Evolutionary conservation across 2,329 filamentous ascomycete genomes (phyloP).

Genomic region (Clarireedia monteithiana): DNA sequence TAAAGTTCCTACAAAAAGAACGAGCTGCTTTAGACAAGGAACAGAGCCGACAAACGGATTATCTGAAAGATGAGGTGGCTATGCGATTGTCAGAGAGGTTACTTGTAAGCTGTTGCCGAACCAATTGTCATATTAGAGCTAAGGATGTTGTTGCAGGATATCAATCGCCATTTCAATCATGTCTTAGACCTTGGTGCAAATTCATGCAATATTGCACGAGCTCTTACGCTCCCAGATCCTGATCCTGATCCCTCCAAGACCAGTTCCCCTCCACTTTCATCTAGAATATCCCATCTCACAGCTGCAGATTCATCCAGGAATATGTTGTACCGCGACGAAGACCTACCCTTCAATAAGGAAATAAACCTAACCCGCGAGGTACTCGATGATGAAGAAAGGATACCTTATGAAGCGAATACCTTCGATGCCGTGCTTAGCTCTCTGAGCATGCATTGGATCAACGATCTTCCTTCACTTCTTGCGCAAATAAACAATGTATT

Average conservation of each 20-base stretch:
- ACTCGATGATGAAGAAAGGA: slow-evolving; percentile 62
- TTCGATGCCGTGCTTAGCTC: slow-evolving; percentile 91
- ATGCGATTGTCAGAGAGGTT: slow-evolving; percentile 76
- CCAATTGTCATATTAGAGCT: background rate
- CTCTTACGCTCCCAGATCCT: slow-evolving; percentile 63
- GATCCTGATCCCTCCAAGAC: slow-evolving; percentile 49
- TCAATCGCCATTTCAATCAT: slow-evolving; percentile 77
- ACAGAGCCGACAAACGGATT: slow-evolving; percentile 74
- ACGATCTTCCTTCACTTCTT: slow-evolving; percentile 82
- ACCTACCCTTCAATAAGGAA: slow-evolving; percentile 64
- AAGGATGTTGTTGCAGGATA: slow-evolving; percentile 51
- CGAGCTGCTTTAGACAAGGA: slow-evolving; percentile 65
- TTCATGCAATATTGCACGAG: slow-evolving; percentile 85
- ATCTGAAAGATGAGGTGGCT: slow-evolving; percentile 89
- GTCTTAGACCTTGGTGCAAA: slow-evolving; percentile 93
- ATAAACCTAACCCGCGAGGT: slow-evolving; percentile 68
- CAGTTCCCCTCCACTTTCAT: slow-evolving; percentile 56
- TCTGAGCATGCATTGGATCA: slow-evolving; percentile 92
- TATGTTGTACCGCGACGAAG: slow-evolving; percentile 73
- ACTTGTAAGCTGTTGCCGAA: slow-evolving; percentile 44
- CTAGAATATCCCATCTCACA: slow-evolving; percentile 64
- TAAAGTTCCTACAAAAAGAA: slow-evolving; percentile 89
- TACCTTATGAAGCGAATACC: slow-evolving; percentile 67
- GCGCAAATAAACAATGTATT: slow-evolving; percentile 78
- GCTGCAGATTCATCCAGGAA: slow-evolving; percentile 74